Evolutionary conservation across 768 basidiomycete species (phyloP).

Genomic region (Nidularia pulvinata): DNA sequence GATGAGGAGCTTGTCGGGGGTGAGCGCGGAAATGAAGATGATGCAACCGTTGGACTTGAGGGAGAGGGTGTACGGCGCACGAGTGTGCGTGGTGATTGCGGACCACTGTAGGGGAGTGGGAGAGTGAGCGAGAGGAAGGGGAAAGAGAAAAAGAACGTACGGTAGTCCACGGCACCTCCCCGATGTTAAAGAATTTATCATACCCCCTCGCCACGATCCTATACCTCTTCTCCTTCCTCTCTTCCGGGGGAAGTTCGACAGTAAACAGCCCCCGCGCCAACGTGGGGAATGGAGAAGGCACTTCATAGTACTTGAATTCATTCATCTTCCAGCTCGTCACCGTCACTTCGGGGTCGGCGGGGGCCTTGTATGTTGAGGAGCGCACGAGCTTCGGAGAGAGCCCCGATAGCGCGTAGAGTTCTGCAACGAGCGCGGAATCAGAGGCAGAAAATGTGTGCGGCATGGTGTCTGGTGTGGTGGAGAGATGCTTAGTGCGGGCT

Average conservation of each 20-base stretch:
- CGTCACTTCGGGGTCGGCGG: conserved; percentile 49
- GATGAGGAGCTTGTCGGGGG: conserved; percentile 70
- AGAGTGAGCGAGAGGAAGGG: too few relatives aligned
- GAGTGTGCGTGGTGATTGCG: conserved; percentile 66
- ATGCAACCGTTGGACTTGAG: conserved; percentile 97
- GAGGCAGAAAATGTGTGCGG: too few relatives aligned
- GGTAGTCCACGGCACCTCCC: conserved; percentile 93
- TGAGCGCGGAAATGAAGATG: conserved; percentile 90
- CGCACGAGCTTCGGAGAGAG: conserved; percentile 66
- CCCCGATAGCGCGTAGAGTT: conserved; percentile 50
- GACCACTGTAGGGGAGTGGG: too few relatives aligned
- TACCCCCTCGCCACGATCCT: conserved; percentile 90
- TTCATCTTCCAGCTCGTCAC: conserved; percentile 97
- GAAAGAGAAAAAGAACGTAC: conserved; percentile 50
- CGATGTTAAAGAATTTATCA: conserved; percentile 99
- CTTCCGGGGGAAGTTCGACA: conserved; percentile 25
- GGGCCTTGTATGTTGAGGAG: conserved; percentile 53
- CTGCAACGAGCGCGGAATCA: conserved; percentile 61
- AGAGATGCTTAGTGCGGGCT: too few relatives aligned
- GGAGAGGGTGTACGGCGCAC: conserved; percentile 81
- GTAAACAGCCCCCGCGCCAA: conserved; percentile 94
- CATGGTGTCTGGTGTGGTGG: too few relatives aligned
- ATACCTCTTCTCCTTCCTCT: conserved; percentile 25
- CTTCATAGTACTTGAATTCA: conserved; percentile 91
- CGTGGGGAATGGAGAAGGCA: conserved; percentile 92